Evolutionary conservation across 2,329 filamentous ascomycete species (phyloP), one percentile per base, ranked within the genome.

Genomic region (Aureobasidium vineae): DNA sequence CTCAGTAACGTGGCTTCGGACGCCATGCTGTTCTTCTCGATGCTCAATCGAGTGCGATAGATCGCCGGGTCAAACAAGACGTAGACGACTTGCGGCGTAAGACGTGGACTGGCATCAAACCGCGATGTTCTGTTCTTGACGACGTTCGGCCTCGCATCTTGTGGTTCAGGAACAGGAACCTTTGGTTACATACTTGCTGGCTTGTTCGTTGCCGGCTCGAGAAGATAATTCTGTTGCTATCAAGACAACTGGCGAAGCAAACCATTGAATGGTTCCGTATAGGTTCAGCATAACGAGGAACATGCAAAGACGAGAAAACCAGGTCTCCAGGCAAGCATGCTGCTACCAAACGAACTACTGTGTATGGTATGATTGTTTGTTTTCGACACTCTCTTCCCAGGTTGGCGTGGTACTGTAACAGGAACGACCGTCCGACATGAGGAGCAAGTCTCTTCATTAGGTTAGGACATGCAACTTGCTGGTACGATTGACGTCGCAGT

Each of bases 41-140:
- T 36, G 33, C 11, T 36, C 10, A 36, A 36, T 10, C 11, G 33
- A 13, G 33, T 13, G 33, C 33, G 33, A 36, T 36, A 6, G 33
- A 36, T 36, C 3, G 10, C 33, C 10, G 10, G 8, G 52, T 71
- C 43, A 71, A 72, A 56, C 75, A 73, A 69, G 75, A 76, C 59
- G 71, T 74, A 56, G 73, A 75, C 59, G 66, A 73, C 72, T 92
- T 89, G 0, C 86, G 90, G 1, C 85, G 91, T 19, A 83, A 89
- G 23, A 88, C 88, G 68, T 96, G 92, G 92, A 86, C 96, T 70
- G 92, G 96, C 77, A 88, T 86, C 72, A 90, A 92, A 75, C 90
- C 88, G 1, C 92, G 96, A 92, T 73, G 89, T 84, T 0, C 84
- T 96, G 1, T 96, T 96, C 82, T 95, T 96, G 7, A 93, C 91